Evolutionary conservation across 257 asterid genomes (phyloP), one percentile per base, ranked within the genome.

Genomic region (Solanum sitiens): DNA sequence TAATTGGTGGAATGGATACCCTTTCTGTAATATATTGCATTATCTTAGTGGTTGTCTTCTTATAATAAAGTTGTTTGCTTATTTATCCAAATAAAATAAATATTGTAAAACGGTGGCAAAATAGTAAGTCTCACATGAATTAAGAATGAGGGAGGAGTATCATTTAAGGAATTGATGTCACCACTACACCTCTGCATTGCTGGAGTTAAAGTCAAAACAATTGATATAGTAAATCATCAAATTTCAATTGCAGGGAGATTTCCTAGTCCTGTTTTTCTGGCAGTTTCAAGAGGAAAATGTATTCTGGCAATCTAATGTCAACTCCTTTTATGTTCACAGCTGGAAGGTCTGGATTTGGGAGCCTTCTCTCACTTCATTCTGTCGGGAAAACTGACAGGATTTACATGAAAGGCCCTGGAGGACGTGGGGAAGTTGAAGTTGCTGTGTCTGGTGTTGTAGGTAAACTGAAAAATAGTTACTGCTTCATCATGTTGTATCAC

Each of bases 381-480:
- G 91, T 94, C n/a, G 98, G 96, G 89, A 95, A 92, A 94, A 94
- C 98, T 30, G 98, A 95, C 90, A 93, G 96, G 84, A 94, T 97
- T 84, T 97, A 93, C 94, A 95, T 96, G 99, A 97, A 94, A 93
- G 99, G 99, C 76, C 99, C 99, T 72, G 99, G 99, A 68, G 99
- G 99, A 45, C 98, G 98, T 83, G 99, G 99, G 23, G 98, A 95
- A 93, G 99, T 97, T 88, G 99, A 97, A 93, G 99, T 97, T 76
- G 99, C 99, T 73, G 99, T 97, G 87, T 95, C 99, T 83, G 98
- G 99, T 87, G 94, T 97, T 93, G 92, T 91, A 87, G 99, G 99
- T 94, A 91, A 89, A 90, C 86, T 63, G n/a, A 67, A 86, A 77
- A 37, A 53, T 45, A 42, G 86, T 32, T 89, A 75, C 86, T 32